Evolutionary conservation across 495 filamentous ascomycete species (phyloP).

Genomic region (Cudoniella acicularis): DNA sequence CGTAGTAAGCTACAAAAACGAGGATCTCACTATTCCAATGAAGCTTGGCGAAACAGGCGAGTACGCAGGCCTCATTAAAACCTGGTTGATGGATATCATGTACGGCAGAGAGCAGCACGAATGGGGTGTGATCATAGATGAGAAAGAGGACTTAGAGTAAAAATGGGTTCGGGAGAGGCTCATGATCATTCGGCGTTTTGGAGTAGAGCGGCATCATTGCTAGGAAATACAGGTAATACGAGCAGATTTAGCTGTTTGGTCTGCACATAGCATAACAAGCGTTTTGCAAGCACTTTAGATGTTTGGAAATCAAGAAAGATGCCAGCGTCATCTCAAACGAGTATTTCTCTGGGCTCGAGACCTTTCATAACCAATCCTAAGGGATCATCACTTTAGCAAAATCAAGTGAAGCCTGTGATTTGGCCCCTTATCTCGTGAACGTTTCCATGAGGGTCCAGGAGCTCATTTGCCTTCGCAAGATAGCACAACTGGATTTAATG

Average conservation of each 20-base stretch:
- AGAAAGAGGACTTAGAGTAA: slow-evolving; percentile 33
- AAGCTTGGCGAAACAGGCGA: slow-evolving; percentile 53
- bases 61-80: slow-evolving; percentile 69
- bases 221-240: no score
- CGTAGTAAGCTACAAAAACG: slow-evolving; percentile 66
- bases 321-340: no score
- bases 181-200: not conserved
- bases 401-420: no score
- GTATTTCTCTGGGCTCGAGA: no score
- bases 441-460: no score
- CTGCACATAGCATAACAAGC: not conserved
- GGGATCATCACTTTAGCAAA: no score
- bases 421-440: no score
- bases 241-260: not conserved
- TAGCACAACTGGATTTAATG: no score
- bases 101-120: slow-evolving; percentile 76
- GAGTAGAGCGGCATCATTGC: no score
- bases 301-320: no score
- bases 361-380: no score
- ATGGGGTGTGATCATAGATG: slow-evolving; percentile 74
- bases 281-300: not conserved
- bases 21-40: slow-evolving; percentile 64
- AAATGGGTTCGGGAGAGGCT: not conserved
- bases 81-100: slow-evolving; percentile 80
- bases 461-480: no score